Percentiles rank a stretch among this genome's conserved stretches.
phyloP scores from a whole-genome alignment of 345 rosid species.

The Dipteronia dyeriana region DNA sequence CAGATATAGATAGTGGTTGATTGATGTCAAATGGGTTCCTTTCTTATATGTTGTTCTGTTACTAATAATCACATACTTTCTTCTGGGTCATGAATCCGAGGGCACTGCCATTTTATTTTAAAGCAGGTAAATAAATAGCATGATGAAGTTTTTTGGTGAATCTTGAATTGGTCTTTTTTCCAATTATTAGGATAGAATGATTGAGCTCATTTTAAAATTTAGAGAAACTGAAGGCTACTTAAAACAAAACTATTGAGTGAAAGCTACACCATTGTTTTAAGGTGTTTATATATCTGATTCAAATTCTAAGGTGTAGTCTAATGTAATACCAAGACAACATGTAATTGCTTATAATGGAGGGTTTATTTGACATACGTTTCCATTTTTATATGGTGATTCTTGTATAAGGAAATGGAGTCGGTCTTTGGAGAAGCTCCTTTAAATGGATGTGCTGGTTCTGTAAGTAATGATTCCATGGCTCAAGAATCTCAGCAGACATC shows the following conservation, averaged over 20 bases:
- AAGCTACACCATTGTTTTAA: background rate
- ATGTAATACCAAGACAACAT: slow-evolving; percentile 10
- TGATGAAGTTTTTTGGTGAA: background rate
- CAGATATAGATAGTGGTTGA: background rate
- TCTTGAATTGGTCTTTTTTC: background rate
- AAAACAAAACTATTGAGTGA: background rate
- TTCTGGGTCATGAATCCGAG: too few species aligned
- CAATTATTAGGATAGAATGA: background rate
- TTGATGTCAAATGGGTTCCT: background rate
- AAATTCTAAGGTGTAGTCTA: background rate
- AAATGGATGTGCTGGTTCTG: slow-evolving; percentile 44
- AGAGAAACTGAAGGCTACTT: background rate
- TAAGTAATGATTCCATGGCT: slow-evolving; percentile 18
- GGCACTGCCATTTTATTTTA: too few species aligned
- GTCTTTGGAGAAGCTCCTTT: slow-evolving; percentile 75
- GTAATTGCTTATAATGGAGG: background rate
- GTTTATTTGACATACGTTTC: background rate
- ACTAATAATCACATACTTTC: background rate
- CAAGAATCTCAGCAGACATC: slow-evolving; percentile 32
- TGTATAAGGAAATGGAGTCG: slow-evolving; percentile 75
- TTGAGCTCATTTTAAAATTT: background rate
- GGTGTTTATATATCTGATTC: background rate
- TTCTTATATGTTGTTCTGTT: background rate
- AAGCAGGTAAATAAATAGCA: background rate
- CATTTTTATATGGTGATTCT: slow-evolving; percentile 6